These are phyloP conservation scores for Globisporangium sylvaticum DNA, from an alignment of 352 stramenopile genomes.

Conservation along the genomic window DNA sequence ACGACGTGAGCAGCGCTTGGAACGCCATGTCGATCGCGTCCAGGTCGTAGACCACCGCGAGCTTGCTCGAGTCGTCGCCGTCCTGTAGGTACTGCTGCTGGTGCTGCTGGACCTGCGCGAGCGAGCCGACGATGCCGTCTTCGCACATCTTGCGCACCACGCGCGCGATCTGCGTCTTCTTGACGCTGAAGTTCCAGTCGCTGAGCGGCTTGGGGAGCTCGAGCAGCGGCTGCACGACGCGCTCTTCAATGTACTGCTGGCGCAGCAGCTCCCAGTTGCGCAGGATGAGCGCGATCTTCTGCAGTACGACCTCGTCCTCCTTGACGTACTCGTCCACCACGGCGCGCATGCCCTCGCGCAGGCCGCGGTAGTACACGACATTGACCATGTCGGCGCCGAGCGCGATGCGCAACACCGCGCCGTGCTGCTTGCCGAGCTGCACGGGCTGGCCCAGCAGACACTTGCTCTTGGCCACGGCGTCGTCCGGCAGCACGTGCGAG, in stretches of 20 bases:
- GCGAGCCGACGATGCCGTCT: constrained; percentile 35
- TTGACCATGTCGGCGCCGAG: constrained; percentile 88
- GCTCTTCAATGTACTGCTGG: constrained; percentile 58
- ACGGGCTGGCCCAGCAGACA: constrained; percentile 83
- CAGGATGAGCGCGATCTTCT: constrained; percentile 70
- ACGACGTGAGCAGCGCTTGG: constrained; percentile 69
- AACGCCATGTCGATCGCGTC: constrained; percentile 86
- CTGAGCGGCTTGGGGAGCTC: constrained; percentile 51
- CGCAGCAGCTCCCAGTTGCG: constrained; percentile 62
- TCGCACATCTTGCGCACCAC: constrained; percentile 59
- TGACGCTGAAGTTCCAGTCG: constrained; percentile 77
- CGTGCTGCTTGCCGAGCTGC: constrained; percentile 54
- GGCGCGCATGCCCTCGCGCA: constrained; percentile 24
- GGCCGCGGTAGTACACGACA: constrained; percentile 40
- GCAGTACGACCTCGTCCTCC: constrained; percentile 55
- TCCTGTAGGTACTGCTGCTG: constrained; percentile 13
- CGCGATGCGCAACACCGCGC: constrained; percentile 77
- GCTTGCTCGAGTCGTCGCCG: constrained; percentile 40
- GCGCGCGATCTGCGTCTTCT: constrained; percentile 52
- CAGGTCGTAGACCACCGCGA: constrained; percentile 82
- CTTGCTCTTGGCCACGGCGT: constrained; percentile 46
- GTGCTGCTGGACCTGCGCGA: constrained; percentile 3
- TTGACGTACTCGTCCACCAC: constrained; percentile 39
- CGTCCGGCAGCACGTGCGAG: constrained; percentile 39
- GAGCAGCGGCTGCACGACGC: constrained; percentile 26